A percentile compares a stretch with the other conserved stretches of the same genome.
Conservation (phyloP, 2,329 filamentous ascomycete species). For the Phoma sp. region DNA sequence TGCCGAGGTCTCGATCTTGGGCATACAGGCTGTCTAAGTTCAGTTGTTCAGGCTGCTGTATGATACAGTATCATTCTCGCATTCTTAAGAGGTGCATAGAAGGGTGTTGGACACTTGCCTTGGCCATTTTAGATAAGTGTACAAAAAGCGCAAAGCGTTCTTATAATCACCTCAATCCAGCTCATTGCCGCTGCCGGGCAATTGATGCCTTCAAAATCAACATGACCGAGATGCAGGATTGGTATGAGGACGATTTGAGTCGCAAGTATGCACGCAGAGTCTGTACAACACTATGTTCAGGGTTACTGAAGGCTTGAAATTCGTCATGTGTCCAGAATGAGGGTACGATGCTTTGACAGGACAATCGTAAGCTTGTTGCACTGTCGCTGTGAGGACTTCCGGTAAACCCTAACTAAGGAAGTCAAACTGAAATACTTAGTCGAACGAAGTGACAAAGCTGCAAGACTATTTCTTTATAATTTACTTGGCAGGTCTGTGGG, state of each 20-base stretch:
- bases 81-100: neutral
- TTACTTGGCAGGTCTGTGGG: no score
- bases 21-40: no score
- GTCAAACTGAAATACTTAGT: constrained; percentile 37
- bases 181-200: constrained; percentile 39
- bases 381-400: constrained; percentile 32
- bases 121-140: constrained; percentile 40
- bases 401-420: constrained; percentile 37
- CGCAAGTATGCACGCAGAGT: constrained; percentile 55
- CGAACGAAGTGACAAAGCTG: constrained; percentile 27
- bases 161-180: constrained; percentile 44
- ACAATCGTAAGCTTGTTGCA: constrained; percentile 37
- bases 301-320: constrained; percentile 53
- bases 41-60: no score
- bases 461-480: no score
- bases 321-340: constrained; percentile 49
- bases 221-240: constrained; percentile 44
- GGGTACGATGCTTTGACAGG: constrained; percentile 49
- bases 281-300: constrained; percentile 50
- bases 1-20: no score
- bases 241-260: constrained; percentile 54
- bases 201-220: constrained; percentile 42
- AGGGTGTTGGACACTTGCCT: constrained; percentile 29
- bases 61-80: no score
- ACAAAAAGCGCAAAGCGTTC: constrained; percentile 29